These are phyloP conservation scores for Naganishia sp. DNA, from an alignment of 1,284 basidiomycete species.

Conservation along the genomic window DNA sequence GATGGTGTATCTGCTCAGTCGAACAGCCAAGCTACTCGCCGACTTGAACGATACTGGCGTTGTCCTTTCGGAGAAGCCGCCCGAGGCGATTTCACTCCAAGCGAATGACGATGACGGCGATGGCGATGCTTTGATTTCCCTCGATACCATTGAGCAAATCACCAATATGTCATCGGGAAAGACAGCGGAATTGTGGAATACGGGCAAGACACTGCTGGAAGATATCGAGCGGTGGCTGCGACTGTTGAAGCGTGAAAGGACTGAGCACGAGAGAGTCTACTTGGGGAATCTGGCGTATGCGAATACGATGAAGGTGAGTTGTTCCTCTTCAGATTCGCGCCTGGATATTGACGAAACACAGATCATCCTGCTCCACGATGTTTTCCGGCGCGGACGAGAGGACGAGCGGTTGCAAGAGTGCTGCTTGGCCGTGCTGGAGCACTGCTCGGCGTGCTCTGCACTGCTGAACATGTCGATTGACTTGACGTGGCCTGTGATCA, in stretches of 20 bases:
- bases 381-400: constrained; percentile 53
- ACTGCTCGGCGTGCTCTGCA: constrained; percentile 49
- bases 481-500: constrained; percentile 58
- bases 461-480: constrained; percentile 53
- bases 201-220: constrained; percentile 44
- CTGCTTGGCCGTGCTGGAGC: constrained; percentile 47
- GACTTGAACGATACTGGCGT: constrained; percentile 36
- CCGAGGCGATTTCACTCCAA: neutral
- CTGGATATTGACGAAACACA: constrained; percentile 34
- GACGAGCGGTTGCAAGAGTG: constrained; percentile 54
- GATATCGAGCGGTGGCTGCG: constrained; percentile 53
- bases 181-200: constrained; percentile 30
- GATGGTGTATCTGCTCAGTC: constrained; percentile 49
- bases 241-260: constrained; percentile 43
- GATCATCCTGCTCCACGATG: constrained; percentile 58
- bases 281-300: constrained; percentile 54
- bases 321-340: neutral
- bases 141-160: constrained; percentile 14
- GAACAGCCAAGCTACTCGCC: constrained; percentile 44
- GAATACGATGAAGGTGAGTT: constrained; percentile 53
- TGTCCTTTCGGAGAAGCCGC: constrained; percentile 38
- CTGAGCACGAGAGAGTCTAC: constrained; percentile 54
- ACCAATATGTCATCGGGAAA: constrained; percentile 18
- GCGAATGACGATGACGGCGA: neutral
- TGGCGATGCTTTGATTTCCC: constrained; percentile 10